A percentile compares a stretch with the other conserved stretches of the same genome.
phyloP scores from a whole-genome alignment of 495 filamentous ascomycete genomes.

The Aspergillus ellipticus region DNA sequence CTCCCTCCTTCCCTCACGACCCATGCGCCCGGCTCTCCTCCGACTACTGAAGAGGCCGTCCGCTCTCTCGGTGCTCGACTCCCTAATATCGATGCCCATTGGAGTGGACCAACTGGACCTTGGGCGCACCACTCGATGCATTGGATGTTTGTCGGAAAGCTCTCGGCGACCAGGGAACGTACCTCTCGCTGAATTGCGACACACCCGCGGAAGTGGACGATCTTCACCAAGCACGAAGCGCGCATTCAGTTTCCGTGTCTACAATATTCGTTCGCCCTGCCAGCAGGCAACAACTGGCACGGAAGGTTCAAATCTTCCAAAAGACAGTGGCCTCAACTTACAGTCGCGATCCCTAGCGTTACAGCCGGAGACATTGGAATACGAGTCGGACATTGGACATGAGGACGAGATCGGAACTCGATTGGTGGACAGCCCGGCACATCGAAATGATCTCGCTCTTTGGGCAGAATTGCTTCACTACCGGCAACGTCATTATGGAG shows the following conservation, averaged over 20 bases:
- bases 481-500: slow-evolving; percentile 56
- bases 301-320: neutral
- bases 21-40: slow-evolving; percentile 53
- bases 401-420: slow-evolving; percentile 31
- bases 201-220: neutral
- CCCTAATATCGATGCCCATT: slow-evolving; percentile 34
- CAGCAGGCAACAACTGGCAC: neutral
- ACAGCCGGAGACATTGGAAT: slow-evolving; percentile 34
- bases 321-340: neutral
- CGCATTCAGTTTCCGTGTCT: slow-evolving; percentile 27
- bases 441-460: slow-evolving; percentile 51
- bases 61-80: slow-evolving; percentile 46
- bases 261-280: slow-evolving; percentile 24
- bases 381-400: slow-evolving; percentile 53
- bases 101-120: slow-evolving; percentile 37
- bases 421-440: slow-evolving; percentile 52
- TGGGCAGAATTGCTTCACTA: slow-evolving; percentile 65
- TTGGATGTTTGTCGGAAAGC: slow-evolving; percentile 28
- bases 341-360: slow-evolving; percentile 17
- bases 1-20: slow-evolving; percentile 20
- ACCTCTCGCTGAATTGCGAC: slow-evolving; percentile 5
- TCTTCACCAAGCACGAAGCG: slow-evolving; percentile 9
- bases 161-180: neutral
- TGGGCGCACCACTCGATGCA: slow-evolving; percentile 19
- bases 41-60: slow-evolving; percentile 52